Evolutionary conservation across 2,329 filamentous ascomycete genomes (phyloP), one percentile per base, ranked within the genome.

Genomic region (Sporothrix brunneoviolacea): DNA sequence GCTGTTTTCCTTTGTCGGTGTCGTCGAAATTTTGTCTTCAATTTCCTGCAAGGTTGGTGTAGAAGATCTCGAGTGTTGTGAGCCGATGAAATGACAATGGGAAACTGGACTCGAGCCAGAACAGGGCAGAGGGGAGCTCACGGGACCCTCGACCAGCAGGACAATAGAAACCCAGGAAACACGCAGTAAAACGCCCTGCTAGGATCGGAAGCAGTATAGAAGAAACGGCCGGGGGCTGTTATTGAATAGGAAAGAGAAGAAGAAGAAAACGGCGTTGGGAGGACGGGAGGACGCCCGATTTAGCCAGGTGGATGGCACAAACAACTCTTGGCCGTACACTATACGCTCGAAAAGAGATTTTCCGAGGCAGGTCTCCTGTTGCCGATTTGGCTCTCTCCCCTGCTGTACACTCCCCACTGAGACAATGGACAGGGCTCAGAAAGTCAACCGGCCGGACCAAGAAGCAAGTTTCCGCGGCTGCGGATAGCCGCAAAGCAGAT

Each of bases 361-460:
- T 46, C 36, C 42, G 27, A 45, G 18, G 37, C 21, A 28, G 32
- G 48, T 28, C 15, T 35, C 18, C 41, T 50, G 24, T 35, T 41
- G 49, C 41, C 37, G 36, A 40, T 30, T 28, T 35, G n/a, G 21
- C 9, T 21, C 15, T 36, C 35, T 18, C 22, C 24, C 27, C 36
- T 40, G 48, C 41, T 27, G 48, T 46, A 27, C 48, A 22, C 36
- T 33, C 18, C 24, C 10, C 15, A 18, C 30, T 52, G 30, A 52
- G 37, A 52, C 50, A 48, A 22, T 16, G 19, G 32, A 30, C 45
- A 48, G 49, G 43, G 50, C 37, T 33, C 39, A 35, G 27, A 36
- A 37, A 22, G 22, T 43, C 33, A 41, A 36, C 40, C 44, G 50
- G 44, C 40, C 44, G 50, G 50, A 33, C 41, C 33, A 44, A 28